Conservation (phyloP, 2,329 filamentous ascomycete genomes). For the Hymenoscyphus albidus region DNA sequence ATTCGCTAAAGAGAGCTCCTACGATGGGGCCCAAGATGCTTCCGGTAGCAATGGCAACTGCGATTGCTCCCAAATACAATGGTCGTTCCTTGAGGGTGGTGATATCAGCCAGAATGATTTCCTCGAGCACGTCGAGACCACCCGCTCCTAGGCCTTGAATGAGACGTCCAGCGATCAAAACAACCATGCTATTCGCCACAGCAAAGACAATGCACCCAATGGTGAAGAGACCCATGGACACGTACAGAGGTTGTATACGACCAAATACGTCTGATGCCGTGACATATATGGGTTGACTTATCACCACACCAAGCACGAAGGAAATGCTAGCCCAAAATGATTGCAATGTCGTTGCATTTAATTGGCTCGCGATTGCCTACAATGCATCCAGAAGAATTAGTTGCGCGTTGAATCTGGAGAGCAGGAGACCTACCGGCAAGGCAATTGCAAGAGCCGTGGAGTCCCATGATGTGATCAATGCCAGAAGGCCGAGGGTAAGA, state of each 20-base stretch:
- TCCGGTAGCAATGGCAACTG: not conserved
- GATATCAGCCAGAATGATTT: not conserved
- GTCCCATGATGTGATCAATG: not conserved
- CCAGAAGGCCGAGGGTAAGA: not conserved
- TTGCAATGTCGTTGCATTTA: not conserved
- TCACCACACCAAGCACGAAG: too few species aligned
- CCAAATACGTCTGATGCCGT: too few species aligned
- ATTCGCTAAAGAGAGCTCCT: not conserved
- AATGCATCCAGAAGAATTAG: not conserved
- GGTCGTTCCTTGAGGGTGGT: not conserved
- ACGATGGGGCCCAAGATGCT: not conserved
- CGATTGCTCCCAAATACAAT: not conserved
- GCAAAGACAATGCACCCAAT: too few species aligned
- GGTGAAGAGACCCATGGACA: too few species aligned
- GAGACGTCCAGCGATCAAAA: too few species aligned
- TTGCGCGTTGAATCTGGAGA: not conserved
- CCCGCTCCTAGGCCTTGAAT: too few species aligned
- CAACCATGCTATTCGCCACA: too few species aligned
- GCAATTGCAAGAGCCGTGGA: not conserved
- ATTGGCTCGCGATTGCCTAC: not conserved
- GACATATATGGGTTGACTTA: too few species aligned
- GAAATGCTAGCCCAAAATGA: not conserved
- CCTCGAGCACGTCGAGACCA: too few species aligned
- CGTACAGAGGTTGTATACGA: too few species aligned
- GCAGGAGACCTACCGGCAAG: not conserved